Evolutionary conservation across 768 basidiomycete species (phyloP).

Genomic region (Lactarius deliciosus): DNA sequence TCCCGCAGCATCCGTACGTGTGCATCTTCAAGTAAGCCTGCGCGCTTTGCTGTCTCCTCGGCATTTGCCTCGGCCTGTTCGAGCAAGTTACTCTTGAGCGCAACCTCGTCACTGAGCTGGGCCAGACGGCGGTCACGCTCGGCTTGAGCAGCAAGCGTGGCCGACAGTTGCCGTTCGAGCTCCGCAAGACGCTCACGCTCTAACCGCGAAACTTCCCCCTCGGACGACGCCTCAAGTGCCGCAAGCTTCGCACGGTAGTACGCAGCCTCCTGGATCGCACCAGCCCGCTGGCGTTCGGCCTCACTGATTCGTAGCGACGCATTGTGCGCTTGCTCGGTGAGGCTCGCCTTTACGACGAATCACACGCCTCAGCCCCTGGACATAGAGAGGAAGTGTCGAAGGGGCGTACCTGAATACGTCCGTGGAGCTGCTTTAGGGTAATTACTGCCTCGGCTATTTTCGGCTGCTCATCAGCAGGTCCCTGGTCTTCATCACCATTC

Average conservation of each 20-base stretch:
- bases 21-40: constrained; percentile 68
- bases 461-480: constrained; percentile 45
- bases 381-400: neutral
- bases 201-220: constrained; percentile 62
- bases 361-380: constrained; percentile 2
- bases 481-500: constrained; percentile 44
- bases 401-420: constrained; percentile 73
- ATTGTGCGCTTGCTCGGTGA: constrained; percentile 72
- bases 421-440: constrained; percentile 84
- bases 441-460: constrained; percentile 70
- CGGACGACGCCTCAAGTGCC: constrained; percentile 72
- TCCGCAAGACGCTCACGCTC: constrained; percentile 77
- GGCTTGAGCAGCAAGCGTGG: constrained; percentile 60
- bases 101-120: constrained; percentile 71
- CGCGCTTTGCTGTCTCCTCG: constrained; percentile 69
- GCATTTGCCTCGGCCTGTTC: constrained; percentile 81
- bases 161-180: constrained; percentile 69
- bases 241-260: constrained; percentile 95
- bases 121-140: constrained; percentile 67
- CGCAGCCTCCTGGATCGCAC: constrained; percentile 90
- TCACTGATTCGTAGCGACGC: constrained; percentile 78
- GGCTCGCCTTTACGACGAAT: constrained; percentile 49
- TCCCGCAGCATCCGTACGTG: constrained; percentile 64
- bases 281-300: constrained; percentile 71
- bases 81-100: constrained; percentile 71